phyloP scores from a whole-genome alignment of 176 grass and related monocot species.

The Juncus effusus region DNA sequence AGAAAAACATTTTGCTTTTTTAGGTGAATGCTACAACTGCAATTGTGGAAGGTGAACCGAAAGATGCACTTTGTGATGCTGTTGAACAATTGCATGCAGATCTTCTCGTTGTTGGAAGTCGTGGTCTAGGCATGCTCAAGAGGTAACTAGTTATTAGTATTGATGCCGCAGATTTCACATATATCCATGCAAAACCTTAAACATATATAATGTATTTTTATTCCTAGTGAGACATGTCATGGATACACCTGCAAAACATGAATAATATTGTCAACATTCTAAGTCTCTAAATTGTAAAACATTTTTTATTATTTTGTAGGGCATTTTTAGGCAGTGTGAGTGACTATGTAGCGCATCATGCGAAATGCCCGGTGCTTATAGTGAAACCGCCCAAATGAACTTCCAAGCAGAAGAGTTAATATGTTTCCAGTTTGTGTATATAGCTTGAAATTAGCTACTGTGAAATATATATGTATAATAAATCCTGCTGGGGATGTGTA shows the following conservation, averaged over 20 bases:
- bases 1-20: neutral
- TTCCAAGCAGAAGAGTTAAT: neutral
- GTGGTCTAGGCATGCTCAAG: conserved; percentile 62
- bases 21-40: conserved; percentile 38
- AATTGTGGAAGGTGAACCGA: conserved; percentile 71
- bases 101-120: conserved; percentile 68
- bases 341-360: too few relatives aligned
- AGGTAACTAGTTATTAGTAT: conserved; percentile 25
- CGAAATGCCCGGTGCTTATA: conserved; percentile 24
- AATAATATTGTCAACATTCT: neutral
- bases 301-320: conserved; percentile 32
- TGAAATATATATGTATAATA: too few relatives aligned
- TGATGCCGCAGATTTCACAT: neutral
- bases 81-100: conserved; percentile 50
- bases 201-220: too few relatives aligned
- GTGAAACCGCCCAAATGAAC: conserved; percentile 42
- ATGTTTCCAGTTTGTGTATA: too few relatives aligned
- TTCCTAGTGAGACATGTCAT: too few relatives aligned
- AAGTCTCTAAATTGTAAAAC: too few relatives aligned
- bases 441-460: too few relatives aligned
- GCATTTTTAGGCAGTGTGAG: conserved; percentile 61
- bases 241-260: too few relatives aligned
- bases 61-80: conserved; percentile 59
- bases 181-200: too few relatives aligned
- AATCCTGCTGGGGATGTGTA: too few relatives aligned